These are phyloP conservation scores for Medakamo hakoo DNA, from an alignment of 139 green algal species.

Conservation along the genomic window DNA sequence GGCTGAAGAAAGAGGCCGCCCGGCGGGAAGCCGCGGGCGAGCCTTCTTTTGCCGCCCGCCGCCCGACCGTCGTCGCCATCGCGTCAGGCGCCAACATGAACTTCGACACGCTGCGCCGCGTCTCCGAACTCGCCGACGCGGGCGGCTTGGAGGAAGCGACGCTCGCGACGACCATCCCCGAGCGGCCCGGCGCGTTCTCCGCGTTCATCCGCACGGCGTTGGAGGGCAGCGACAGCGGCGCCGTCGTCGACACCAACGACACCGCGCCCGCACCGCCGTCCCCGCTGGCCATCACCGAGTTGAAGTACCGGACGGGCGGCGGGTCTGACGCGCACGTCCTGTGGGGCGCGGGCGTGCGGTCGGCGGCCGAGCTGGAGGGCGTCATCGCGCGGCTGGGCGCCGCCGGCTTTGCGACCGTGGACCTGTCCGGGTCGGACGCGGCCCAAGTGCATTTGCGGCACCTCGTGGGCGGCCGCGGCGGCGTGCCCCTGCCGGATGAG, in stretches of 20 bases:
- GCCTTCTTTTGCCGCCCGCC: no score
- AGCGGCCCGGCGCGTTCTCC: constrained; percentile 51
- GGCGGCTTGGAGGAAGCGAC: constrained; percentile 67
- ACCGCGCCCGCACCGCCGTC: constrained; percentile 12
- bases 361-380: constrained; percentile 15
- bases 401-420: constrained; percentile 36
- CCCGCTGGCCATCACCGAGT: constrained; percentile 60
- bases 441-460: constrained; percentile 76
- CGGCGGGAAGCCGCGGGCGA: constrained; percentile 36
- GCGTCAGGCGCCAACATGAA: constrained; percentile 80
- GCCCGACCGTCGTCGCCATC: constrained; percentile 51
- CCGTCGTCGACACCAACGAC: background rate
- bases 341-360: constrained; percentile 36
- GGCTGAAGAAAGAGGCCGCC: constrained; percentile 36
- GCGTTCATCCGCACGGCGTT: constrained; percentile 36
- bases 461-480: constrained; percentile 64
- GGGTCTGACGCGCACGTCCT: constrained; percentile 52
- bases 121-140: constrained; percentile 84
- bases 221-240: constrained; percentile 19
- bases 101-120: constrained; percentile 87
- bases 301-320: constrained; percentile 82
- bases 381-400: constrained; percentile 48
- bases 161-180: constrained; percentile 69
- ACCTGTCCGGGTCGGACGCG: constrained; percentile 53
- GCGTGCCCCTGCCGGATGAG: constrained; percentile 50